Evolutionary conservation across 1,284 basidiomycete species (phyloP), one percentile per base, ranked within the genome.

Genomic region (Trametes versicolor): DNA sequence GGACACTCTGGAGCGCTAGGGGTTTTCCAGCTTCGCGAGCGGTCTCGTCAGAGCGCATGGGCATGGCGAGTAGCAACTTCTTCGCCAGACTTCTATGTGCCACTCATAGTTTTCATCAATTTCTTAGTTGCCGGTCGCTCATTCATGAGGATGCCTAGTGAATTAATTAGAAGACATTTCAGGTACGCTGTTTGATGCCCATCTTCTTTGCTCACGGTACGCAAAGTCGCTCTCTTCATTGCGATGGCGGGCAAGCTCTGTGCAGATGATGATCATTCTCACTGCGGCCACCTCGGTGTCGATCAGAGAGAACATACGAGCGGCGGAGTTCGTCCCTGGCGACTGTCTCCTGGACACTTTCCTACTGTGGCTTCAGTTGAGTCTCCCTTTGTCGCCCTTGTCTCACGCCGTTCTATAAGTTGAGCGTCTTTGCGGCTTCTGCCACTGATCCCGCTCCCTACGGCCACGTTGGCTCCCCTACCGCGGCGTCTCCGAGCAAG

Each of bases 301-400:
- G 48, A 36, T 53, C 43, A 49, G 29, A 60, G 52, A 47, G 39
- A 57, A 32, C 48, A 50, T 51, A 56, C 34, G 34, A 41, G 58
- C 47, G 55, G 25, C 48, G 15, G n/a, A 6, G 19, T 27, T 17
- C 34, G 63, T 59, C 53, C 66, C 64, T 68, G 58, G 43, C 61
- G 62, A 65, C 64, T 32, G 47, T 68, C 64, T 52, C 62, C 39
- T 47, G 32, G 56, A 48, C 66, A 53, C 52, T 37, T 25, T 15
- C 27, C 49, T 45, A 41, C 57, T 41, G 58, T 34, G 55, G 54
- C 56, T 60, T 55, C 56, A 62, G 45, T 50, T 41, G 64, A 63
- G 39, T 52, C 27, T 60, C 62, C 67, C 64, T 63, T 68, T 68
- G 67, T 68, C 54, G 50, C 29, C 32, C 37, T 50, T n/a, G 34